Base-by-base conservation (phyloP, 2,329 filamentous ascomycete genomes). In the Aspergillus brunneoviolaceus region DNA sequence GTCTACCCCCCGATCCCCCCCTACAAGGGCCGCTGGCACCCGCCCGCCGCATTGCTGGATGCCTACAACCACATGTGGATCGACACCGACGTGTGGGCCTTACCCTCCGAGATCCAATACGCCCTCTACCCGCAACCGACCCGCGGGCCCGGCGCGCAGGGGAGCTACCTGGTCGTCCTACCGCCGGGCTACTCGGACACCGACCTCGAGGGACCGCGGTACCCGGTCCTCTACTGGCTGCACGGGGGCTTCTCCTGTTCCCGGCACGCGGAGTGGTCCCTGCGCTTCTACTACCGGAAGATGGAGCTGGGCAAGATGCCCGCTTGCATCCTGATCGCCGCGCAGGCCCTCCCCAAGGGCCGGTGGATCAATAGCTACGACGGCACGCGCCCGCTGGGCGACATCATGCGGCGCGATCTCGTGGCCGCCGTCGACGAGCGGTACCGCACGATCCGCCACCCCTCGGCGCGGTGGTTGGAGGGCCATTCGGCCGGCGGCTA, bases 51-150 rank as follows among this genome's bases (percentile, higher is more conserved):
- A 35, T 16, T 35, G 5, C 49, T 51, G 23, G 49, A 51, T 33
- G 29, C n/a, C 49, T 33, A 51, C 29, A 51, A 51, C 49, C 29
- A 51, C 49, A 51, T 51, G 49, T 51, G 49, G 49, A 51, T 51
- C 6, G 25, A 51, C 49, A 51, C 49, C 27, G 49, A 51, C 27
- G 49, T 35, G 6, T 51, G 49, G 49, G 49, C 29, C 5, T 21
- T 35, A 12, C 49, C 49, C n/a, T 29, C 29, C 21, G 33, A 51
- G 19, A 21, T 33, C 19, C 29, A n/a, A 10, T 51, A 35, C n/a
- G 49, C 19, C 11, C 49, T 51, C 16, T 51, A 51, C 16, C 19
- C 27, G 23, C 27, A 51, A 19, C 49, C 49, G 19, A 51, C 27
- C 10, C 49, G 49, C 27, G 49, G 49, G 7, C 49, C 49, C 3